A percentile compares a stretch with the other conserved stretches of the same genome.
Evolutionary conservation across 371 early-diverging fungal genomes (phyloP).

Genomic region (Rhizopus sp.): DNA sequence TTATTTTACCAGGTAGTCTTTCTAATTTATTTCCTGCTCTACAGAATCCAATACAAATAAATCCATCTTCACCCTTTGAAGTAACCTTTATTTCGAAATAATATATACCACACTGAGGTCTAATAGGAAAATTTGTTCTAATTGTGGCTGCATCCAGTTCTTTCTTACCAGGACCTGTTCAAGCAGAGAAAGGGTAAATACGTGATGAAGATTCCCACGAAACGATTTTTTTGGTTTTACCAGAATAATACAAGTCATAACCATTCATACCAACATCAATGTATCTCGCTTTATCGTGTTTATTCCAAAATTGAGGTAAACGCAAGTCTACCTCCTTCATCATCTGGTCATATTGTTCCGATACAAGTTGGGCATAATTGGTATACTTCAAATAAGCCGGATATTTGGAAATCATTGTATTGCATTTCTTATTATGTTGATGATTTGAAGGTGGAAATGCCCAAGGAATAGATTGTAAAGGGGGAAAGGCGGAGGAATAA

Average conservation of each 20-base stretch:
- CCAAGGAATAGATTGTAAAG: slow-evolving; percentile 21
- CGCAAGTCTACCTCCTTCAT: slow-evolving; percentile 30
- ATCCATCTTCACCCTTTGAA: slow-evolving; percentile 84
- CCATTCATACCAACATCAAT: slow-evolving; percentile 54
- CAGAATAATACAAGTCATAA: slow-evolving; percentile 57
- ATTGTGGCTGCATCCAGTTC: slow-evolving; percentile 83
- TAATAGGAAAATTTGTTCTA: slow-evolving; percentile 80
- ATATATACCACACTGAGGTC: slow-evolving; percentile 82
- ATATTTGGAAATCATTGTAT: slow-evolving; percentile 15
- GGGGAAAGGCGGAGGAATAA: slow-evolving; percentile 31
- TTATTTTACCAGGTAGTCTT: slow-evolving; percentile 73
- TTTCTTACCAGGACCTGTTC: slow-evolving; percentile 69
- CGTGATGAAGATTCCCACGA: slow-evolving; percentile 5
- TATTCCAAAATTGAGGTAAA: slow-evolving; percentile 66
- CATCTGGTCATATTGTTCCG: slow-evolving; percentile 34
- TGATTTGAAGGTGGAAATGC: slow-evolving; percentile 2
- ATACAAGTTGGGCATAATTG: slow-evolving; percentile 31
- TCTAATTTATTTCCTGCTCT: slow-evolving; percentile 49
- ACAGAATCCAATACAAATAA: slow-evolving; percentile 87
- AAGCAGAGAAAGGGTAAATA: not conserved
- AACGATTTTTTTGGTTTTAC: slow-evolving; percentile 28
- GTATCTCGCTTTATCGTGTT: slow-evolving; percentile 52
- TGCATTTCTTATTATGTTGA: not conserved
- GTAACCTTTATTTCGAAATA: slow-evolving; percentile 88
- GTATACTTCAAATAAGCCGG: slow-evolving; percentile 43